Base-by-base conservation (phyloP, 768 basidiomycete species). In the Collybia sp. region DNA sequence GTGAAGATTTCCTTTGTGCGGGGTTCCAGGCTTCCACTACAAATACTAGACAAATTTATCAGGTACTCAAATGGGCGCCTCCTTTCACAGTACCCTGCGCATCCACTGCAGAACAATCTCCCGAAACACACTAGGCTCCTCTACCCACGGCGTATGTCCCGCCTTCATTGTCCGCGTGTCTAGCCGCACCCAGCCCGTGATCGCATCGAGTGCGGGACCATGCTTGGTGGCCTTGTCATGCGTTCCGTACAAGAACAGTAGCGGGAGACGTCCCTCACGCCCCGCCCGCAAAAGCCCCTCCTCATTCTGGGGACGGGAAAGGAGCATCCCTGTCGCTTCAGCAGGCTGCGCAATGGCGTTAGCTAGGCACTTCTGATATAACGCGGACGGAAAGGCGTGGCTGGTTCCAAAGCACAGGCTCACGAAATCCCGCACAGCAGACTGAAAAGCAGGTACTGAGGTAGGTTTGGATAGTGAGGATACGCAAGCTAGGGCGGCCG, bases 81-180 rank as follows among this genome's bases (percentile, higher is more conserved):
- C 8, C 25, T 25, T 3, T 25, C 25, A 25, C 8, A 25, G 8
- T 25, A 8, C 25, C 25, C 8, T 25, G 25, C 25, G 25, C 3
- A 25, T 25, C 25, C 25, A 25, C 30, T 36, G 30, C 35, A 64
- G 42, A 17, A 65, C 44, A 16, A 43, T 53, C 10, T 48, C 44
- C 40, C 58, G 53, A 46, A 63, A 63, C 25, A 35, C 49, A 4
- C 51, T 55, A 2, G 57, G 48, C 30, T 55, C 41, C 31, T 51
- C 50, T 40, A 64, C 43, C 61, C 62, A 64, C 4, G 57, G 55
- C 43, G 60, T 57, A 44, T 67, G 67, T 39, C 61, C 64, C 13
- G 55, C 59, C 11, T 61, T 53, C 11, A 67, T 46, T 34, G 57
- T 58, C 5, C 61, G 53, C 11, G 53, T 46, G 15, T 40, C 57